Evolutionary conservation across 192 early-diverging fungal genomes (phyloP), one percentile per base, ranked within the genome.

Genomic region (Oehlia diaphana): DNA sequence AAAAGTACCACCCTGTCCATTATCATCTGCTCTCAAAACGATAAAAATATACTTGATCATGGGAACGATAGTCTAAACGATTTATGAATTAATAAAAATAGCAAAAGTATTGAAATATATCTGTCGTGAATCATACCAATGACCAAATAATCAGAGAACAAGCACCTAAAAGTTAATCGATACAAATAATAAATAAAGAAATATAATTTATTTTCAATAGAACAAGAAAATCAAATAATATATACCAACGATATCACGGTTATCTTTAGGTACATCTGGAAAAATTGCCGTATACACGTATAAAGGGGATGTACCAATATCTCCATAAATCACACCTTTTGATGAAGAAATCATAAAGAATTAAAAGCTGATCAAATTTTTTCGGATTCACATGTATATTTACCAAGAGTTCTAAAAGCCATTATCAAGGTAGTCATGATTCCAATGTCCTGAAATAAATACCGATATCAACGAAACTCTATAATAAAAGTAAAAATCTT

Each of bases 1-100:
- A 83, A 86, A 90, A 10, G 87, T 88, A 39, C 89, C 89, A 6
- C 89, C 89, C 78, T 89, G 87, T 16, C 89, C 89, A 63, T 91
- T 89, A 76, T 90, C 89, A 72, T 88, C 88, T 1, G 89, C 89
- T 88, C 67, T 58, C 19, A 81, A 78, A 12, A 84, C 14, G 16
- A 76, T 79, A 10, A 76, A 81, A 33, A 80, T 31, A 49, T 77
- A 77, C 3, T 77, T 77, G 9, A 77, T 21, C 63, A 68, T 31
- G 12, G 65, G 66, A 13, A 47, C 13, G 26, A 76, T 87, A 13
- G n/a, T 42, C 70, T 33, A 37, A 87, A 80, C 80, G 79, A 80
- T 85, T 42, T 42, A 42, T 8, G 87, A 72, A 10, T 23, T 72
- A 49, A 37, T 12, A 21, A 49, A 72, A 44, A 4, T 2, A 49